Conservation (phyloP, 2,329 filamentous ascomycete genomes). For the Claviceps lovelessii region DNA sequence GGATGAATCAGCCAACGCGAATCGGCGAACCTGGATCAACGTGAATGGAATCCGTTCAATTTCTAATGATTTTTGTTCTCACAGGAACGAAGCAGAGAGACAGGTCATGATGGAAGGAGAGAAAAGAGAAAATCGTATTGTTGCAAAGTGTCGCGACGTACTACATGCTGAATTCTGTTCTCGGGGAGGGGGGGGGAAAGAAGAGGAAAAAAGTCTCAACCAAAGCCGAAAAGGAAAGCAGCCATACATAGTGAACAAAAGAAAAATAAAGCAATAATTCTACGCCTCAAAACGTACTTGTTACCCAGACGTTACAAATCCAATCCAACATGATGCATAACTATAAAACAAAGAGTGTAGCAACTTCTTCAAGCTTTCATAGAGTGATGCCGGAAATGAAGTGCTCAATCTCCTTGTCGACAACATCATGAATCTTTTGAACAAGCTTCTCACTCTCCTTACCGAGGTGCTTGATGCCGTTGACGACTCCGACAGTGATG, state of each 20-base stretch:
- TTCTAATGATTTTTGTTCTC: no score
- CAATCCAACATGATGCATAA: background rate
- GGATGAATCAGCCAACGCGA: background rate
- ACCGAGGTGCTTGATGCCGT: conserved; percentile 37
- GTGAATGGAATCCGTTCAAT: background rate
- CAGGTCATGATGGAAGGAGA: background rate
- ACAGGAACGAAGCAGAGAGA: background rate
- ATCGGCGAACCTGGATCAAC: background rate
- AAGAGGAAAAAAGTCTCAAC: background rate
- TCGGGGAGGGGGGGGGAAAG: background rate
- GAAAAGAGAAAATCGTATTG: conserved; percentile 5
- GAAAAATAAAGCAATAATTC: conserved; percentile 5
- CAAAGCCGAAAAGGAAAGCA: conserved; percentile 2
- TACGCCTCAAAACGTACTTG: conserved; percentile 8
- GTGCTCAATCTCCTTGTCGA: conserved; percentile 46
- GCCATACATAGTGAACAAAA: conserved; percentile 1
- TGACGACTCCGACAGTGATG: conserved; percentile 39
- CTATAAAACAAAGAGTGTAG: background rate
- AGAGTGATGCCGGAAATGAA: conserved; percentile 39
- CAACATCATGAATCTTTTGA: conserved; percentile 47
- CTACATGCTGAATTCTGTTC: background rate
- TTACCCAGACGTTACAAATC: conserved; percentile 12
- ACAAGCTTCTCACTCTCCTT: conserved; percentile 47
- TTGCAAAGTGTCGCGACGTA: conserved; percentile 1
- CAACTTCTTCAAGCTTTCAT: conserved; percentile 14